Evolutionary conservation across 768 basidiomycete species (phyloP).

Genomic region (Glaciozyma antarctica): DNA sequence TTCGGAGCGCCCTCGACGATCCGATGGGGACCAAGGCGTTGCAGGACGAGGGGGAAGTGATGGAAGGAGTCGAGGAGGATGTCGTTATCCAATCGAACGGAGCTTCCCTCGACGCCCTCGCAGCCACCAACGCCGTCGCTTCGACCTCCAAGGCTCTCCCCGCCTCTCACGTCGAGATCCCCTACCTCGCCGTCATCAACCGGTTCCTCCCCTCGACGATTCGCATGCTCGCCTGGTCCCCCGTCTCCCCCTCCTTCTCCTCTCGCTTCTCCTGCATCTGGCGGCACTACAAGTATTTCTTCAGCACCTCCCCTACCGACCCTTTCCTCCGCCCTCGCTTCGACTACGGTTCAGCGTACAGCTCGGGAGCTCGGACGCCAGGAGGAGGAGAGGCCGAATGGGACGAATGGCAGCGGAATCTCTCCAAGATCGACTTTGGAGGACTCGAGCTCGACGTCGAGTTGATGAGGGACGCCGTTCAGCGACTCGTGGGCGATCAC

Average conservation of each 20-base stretch:
- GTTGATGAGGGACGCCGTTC: constrained; percentile 66
- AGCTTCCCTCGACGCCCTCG: not conserved
- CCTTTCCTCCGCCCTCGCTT: constrained; percentile 35
- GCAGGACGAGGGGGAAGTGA: not conserved
- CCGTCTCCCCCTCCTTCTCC: constrained; percentile 66
- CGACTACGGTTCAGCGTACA: constrained; percentile 27
- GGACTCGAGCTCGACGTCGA: constrained; percentile 52
- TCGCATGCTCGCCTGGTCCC: constrained; percentile 87
- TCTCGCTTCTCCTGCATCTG: constrained; percentile 76
- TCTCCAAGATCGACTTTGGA: constrained; percentile 12
- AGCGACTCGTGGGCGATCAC: constrained; percentile 69
- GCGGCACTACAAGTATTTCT: constrained; percentile 94
- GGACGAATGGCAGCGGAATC: constrained; percentile 16
- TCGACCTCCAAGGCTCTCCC: constrained; percentile 22
- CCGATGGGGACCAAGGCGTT: constrained; percentile 27
- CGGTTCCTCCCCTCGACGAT: constrained; percentile 79
- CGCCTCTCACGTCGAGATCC: constrained; percentile 47
- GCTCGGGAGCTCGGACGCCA: not conserved
- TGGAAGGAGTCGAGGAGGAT: not conserved
- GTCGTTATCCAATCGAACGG: not conserved
- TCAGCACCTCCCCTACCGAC: constrained; percentile 45
- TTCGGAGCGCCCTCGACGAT: constrained; percentile 55
- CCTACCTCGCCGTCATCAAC: constrained; percentile 73
- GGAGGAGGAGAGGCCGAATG: not conserved
- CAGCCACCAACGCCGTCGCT: constrained; percentile 1